Base-by-base conservation (phyloP, 1,284 basidiomycete species). In the Cutaneotrichosporon cyanovorans region DNA sequence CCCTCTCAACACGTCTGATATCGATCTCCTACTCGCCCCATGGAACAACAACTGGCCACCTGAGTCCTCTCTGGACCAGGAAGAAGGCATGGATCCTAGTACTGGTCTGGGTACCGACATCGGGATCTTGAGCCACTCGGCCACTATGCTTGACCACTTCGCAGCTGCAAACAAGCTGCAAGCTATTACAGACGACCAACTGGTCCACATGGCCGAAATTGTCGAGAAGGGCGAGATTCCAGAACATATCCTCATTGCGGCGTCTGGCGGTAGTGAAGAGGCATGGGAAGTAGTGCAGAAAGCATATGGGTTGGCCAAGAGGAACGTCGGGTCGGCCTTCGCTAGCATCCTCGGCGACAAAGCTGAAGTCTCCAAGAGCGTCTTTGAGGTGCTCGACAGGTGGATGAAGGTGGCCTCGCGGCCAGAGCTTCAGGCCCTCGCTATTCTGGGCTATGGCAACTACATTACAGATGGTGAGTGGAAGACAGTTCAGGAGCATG, bases 351-450 rank as follows among this genome's bases (percentile, higher is more conserved):
- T 28, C 87, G 55, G 78, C 87, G 19, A 83, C 87, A 58, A 78
- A 45, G 77, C 81, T 7, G 72, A 91, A 12, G 87, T 81, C 79
- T 79, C 82, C 51, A 76, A 80, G 36, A 76, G 75, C 64, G 82
- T 91, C 57, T 80, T 92, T 36, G 74, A 74, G 48, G 77, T 77
- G 50, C 82, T 93, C 79, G 78, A 85, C 40, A 66, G 71, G 21
- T 93, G 90, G 89, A 78, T 92, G 49, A 78, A 48, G 22, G 54
- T 55, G 21, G 45, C 45, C 2, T 56, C 62, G 20, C 57, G 74
- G 28, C 62, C 70, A 10, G 73, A 76, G 47, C 59, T 76, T n/a
- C 53, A 71, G 10, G 65, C 70, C 23, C 72, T 71, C 45, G 73
- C 73, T 12, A 61, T 74, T 38, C 58, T 76, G 12, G 63, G 67